Conservation (phyloP, 768 basidiomycete species). For the Clathrus columnatus region DNA sequence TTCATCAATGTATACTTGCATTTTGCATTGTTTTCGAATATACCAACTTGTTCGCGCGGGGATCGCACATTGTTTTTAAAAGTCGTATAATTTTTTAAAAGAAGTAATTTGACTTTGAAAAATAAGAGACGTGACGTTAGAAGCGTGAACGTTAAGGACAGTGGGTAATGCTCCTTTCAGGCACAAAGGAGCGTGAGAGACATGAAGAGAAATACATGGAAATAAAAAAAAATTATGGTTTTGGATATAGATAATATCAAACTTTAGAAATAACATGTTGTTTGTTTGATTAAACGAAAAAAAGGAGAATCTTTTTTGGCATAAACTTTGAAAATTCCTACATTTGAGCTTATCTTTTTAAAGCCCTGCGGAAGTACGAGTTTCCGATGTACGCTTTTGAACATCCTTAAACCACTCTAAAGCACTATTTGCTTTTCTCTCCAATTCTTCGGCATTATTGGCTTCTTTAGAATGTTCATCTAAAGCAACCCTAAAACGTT, state of each 20-base stretch:
- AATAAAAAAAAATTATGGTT: neutral
- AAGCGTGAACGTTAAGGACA: no score
- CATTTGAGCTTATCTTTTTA: no score
- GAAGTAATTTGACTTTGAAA: no score
- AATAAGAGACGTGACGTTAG: no score
- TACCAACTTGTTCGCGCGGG: no score
- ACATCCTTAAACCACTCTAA: conserved; percentile 61
- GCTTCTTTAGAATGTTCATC: conserved; percentile 77
- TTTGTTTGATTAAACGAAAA: neutral
- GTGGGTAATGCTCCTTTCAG: no score
- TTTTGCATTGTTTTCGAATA: neutral
- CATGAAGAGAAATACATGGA: neutral
- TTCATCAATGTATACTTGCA: neutral
- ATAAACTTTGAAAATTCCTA: no score
- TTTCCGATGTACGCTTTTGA: conserved; percentile 25
- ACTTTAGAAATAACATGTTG: no score
- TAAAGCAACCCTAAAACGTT: conserved; percentile 71
- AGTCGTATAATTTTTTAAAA: no score
- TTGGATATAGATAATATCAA: no score
- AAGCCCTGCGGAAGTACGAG: conserved; percentile 2
- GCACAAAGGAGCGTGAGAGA: no score
- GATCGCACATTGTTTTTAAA: no score
- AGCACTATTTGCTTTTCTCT: conserved; percentile 61
- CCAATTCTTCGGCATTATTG: conserved; percentile 62
- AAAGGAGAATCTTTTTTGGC: neutral